These are phyloP conservation scores for Pelargonium myrrhifolium DNA, from an alignment of 441 rosid species.

Conservation along the genomic window DNA sequence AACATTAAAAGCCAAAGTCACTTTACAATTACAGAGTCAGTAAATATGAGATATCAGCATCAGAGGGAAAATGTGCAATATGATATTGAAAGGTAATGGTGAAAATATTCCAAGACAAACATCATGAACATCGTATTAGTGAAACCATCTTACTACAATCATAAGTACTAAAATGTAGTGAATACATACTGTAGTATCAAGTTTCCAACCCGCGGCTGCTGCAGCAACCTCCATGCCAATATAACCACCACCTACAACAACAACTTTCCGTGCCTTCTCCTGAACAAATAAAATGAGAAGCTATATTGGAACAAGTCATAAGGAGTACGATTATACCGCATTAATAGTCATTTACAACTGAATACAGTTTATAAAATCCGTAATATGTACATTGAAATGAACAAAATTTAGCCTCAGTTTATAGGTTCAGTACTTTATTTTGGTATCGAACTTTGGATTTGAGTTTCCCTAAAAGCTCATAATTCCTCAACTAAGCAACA, in stretches of 20 bases:
- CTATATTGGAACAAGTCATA: constrained; percentile 11
- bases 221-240: constrained; percentile 99
- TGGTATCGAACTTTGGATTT: not conserved
- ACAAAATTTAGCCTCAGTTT: too few species aligned
- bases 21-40: not conserved
- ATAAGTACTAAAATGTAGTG: constrained; percentile 3
- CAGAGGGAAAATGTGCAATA: not conserved
- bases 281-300: constrained; percentile 24
- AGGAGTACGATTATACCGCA: not conserved
- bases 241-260: constrained; percentile 91
- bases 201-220: constrained; percentile 86
- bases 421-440: too few species aligned
- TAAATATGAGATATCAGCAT: not conserved
- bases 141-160: not conserved
- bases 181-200: constrained; percentile 64
- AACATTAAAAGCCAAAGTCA: not conserved
- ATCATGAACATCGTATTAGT: not conserved
- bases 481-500: not conserved
- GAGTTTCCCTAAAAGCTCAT: not conserved
- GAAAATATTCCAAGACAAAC: not conserved
- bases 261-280: constrained; percentile 71
- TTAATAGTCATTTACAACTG: too few species aligned
- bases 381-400: too few species aligned
- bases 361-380: too few species aligned
- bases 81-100: not conserved